These are phyloP conservation scores for Adiantum capillusveneris DNA, from an alignment of 75 land plant genomes.

Conservation along the genomic window DNA sequence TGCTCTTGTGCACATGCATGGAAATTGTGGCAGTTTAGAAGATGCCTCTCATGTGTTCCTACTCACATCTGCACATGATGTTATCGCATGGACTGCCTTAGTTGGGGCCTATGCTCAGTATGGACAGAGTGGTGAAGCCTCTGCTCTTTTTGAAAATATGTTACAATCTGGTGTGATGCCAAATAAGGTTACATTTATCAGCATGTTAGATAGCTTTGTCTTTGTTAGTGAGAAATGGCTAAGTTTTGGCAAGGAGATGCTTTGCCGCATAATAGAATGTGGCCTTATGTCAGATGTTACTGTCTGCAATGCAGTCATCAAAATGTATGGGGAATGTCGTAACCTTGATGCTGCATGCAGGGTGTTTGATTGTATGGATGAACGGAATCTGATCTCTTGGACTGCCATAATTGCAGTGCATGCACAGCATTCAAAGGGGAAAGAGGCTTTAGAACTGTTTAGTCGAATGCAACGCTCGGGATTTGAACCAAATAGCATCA, in stretches of 20 bases:
- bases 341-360: neutral
- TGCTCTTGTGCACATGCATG: slow-evolving; percentile 18
- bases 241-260: neutral
- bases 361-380: neutral
- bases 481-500: slow-evolving; percentile 1
- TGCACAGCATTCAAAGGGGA: neutral
- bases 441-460: slow-evolving; percentile 4
- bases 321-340: neutral
- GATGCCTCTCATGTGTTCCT: slow-evolving; percentile 10
- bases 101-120: slow-evolving; percentile 9
- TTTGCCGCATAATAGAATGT: neutral
- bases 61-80: neutral
- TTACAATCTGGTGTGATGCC: neutral
- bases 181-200: slow-evolving; percentile 2
- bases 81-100: slow-evolving; percentile 17
- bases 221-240: neutral
- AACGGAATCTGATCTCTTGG: neutral
- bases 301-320: neutral
- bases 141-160: neutral
- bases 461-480: neutral
- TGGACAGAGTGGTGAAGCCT: neutral
- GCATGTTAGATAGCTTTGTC: neutral
- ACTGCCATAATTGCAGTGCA: neutral
- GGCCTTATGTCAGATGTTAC: neutral
- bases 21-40: slow-evolving; percentile 3